Percentiles rank a stretch among this genome's conserved stretches.
These are phyloP conservation scores for Periconia sp. DNA, from an alignment of 2,329 filamentous ascomycete genomes.

Conservation along the genomic window DNA sequence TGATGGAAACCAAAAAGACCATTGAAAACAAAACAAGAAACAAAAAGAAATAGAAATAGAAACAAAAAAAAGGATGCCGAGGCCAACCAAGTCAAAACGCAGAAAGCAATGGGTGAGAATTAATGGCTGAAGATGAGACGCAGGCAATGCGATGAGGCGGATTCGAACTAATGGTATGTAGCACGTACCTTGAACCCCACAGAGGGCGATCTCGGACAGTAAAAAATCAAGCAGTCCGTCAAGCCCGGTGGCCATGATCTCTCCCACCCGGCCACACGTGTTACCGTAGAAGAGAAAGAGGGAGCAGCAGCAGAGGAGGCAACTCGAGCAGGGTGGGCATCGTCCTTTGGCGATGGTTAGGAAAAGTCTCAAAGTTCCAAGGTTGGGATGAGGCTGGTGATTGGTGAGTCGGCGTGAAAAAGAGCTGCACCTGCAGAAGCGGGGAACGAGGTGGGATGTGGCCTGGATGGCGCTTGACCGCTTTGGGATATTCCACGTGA, in stretches of 20 bases:
- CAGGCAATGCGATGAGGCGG: slow-evolving; percentile 4
- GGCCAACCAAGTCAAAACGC: not conserved
- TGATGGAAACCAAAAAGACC: not conserved
- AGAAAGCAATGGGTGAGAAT: too few relatives aligned
- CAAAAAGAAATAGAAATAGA: not conserved
- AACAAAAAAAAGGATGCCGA: slow-evolving; percentile 2
- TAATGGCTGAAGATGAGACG: too few relatives aligned
- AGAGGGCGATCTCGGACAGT: slow-evolving; percentile 61
- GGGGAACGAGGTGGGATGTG: slow-evolving; percentile 1
- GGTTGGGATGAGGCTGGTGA: not conserved
- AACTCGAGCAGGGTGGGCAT: slow-evolving; percentile 5
- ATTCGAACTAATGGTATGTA: slow-evolving; percentile 14
- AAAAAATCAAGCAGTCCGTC: slow-evolving; percentile 61
- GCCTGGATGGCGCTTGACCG: not conserved
- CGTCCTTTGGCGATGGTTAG: slow-evolving; percentile 14
- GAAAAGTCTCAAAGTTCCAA: slow-evolving; percentile 22
- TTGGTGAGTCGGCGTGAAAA: not conserved
- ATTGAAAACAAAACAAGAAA: not conserved
- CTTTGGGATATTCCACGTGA: not conserved
- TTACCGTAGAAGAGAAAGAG: slow-evolving; percentile 9
- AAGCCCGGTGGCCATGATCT: slow-evolving; percentile 46
- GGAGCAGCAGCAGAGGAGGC: slow-evolving; percentile 3
- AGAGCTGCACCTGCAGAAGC: slow-evolving; percentile 1
- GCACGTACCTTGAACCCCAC: slow-evolving; percentile 59
- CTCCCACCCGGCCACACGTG: slow-evolving; percentile 18